phyloP scores from a whole-genome alignment of 2,329 filamentous ascomycete genomes.

The Xylariaceae sp. region DNA sequence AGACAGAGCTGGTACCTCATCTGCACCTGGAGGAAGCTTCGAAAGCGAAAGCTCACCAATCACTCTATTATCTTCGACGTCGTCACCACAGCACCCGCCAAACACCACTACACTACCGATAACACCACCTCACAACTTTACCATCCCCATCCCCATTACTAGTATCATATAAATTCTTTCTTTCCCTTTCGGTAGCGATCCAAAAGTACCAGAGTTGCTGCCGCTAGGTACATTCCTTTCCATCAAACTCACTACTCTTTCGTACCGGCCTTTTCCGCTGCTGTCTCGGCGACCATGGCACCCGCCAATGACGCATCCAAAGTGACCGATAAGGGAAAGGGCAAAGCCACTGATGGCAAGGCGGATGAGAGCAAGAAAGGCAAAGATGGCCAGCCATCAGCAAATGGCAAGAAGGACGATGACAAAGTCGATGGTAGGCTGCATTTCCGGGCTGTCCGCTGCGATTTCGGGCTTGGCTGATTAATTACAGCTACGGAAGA shows the following conservation, averaged over 20 bases:
- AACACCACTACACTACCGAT: neutral
- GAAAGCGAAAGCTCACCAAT: slow-evolving; percentile 17
- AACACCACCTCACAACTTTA: neutral
- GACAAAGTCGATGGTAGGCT: slow-evolving; percentile 60
- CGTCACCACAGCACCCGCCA: neutral
- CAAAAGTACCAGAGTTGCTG: neutral
- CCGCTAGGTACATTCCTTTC: neutral
- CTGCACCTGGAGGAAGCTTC: too few relatives aligned
- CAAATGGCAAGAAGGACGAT: slow-evolving; percentile 81
- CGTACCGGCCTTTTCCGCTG: slow-evolving; percentile 27
- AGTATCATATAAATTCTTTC: neutral
- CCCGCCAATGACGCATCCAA: slow-evolving; percentile 89
- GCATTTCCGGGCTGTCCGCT: slow-evolving; percentile 18
- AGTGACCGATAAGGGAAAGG: slow-evolving; percentile 93
- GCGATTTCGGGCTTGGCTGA: slow-evolving; percentile 43
- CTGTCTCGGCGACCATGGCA: slow-evolving; percentile 71
- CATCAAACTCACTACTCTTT: neutral
- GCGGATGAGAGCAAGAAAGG: slow-evolving; percentile 63
- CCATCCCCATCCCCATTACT: neutral
- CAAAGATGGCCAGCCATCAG: slow-evolving; percentile 72
- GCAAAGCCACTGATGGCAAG: slow-evolving; percentile 79
- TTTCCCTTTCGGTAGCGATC: neutral
- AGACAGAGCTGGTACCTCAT: slow-evolving; percentile 21
- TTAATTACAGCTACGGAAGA: slow-evolving; percentile 69
- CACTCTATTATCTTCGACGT: neutral